A percentile compares a stretch with the other conserved stretches of the same genome.
Evolutionary conservation across 2,329 filamentous ascomycete species (phyloP).

Genomic region (Penicillium sp.): DNA sequence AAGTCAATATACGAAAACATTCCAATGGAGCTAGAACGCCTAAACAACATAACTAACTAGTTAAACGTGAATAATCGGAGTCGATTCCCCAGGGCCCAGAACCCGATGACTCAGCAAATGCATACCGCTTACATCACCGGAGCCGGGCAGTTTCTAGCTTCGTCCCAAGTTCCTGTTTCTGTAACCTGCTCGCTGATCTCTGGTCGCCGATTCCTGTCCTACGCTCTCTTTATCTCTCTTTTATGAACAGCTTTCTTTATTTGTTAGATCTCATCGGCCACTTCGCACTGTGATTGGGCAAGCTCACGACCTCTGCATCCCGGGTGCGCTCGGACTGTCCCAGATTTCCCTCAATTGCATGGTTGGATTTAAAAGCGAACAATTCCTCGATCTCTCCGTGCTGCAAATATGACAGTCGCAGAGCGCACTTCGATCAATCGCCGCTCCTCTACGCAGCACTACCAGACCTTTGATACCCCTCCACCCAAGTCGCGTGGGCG

Average conservation of each 20-base stretch:
- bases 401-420: conserved; percentile 26
- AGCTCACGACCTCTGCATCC: conserved; percentile 3
- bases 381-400: not conserved
- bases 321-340: conserved; percentile 5
- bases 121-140: conserved; percentile 21
- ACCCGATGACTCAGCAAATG: conserved; percentile 13
- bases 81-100: not conserved
- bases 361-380: conserved; percentile 3
- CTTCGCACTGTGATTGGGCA: not conserved
- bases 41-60: no score
- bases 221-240: not conserved
- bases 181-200: not conserved
- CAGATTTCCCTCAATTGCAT: conserved; percentile 7
- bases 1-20: no score
- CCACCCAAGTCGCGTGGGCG: conserved; percentile 45
- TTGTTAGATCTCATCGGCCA: not conserved
- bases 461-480: conserved; percentile 47
- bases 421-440: conserved; percentile 32
- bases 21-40: no score
- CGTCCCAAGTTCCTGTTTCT: not conserved
- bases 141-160: conserved; percentile 6
- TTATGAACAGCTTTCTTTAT: not conserved
- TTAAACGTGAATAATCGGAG: no score
- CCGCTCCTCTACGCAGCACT: conserved; percentile 44
- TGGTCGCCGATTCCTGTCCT: not conserved